Base-by-base conservation (phyloP, 371 early-diverging fungal species). In the Mortierella sp. region DNA sequence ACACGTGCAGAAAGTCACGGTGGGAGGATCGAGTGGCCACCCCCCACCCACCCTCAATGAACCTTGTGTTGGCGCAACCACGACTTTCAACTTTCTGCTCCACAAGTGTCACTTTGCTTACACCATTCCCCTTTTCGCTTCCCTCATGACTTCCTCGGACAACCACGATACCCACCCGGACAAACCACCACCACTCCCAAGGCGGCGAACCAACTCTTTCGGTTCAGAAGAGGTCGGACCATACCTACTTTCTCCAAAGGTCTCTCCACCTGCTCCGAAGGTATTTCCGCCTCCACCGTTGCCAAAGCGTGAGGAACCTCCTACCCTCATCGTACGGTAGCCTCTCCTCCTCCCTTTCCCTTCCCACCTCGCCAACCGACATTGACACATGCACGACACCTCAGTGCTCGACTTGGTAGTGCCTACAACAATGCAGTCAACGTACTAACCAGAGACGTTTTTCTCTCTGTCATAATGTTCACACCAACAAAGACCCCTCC, bases 1-100 rank as follows among this genome's bases (percentile, higher is more conserved):
- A 34, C 64, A 58, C 59, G 70, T 58, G 59, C 38, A 9, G 47
- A 38, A 34, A 61, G 61, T 61, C 61, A 61, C 61, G 18, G 16
- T n/a, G 31, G 8, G 18, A 30, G 28, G 27, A 46, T n/a, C 30
- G 27, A 27, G 28, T 5, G 24, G n/a, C n/a, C n/a, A n/a, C n/a
- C n/a, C n/a, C n/a, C n/a, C n/a, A n/a, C n/a, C n/a, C n/a, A n/a
- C n/a, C n/a, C n/a, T n/a, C n/a, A n/a, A n/a, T n/a, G n/a, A n/a
- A n/a, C n/a, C n/a, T n/a, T n/a, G n/a, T n/a, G n/a, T n/a, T n/a
- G n/a, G n/a, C n/a, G n/a, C n/a, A n/a, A n/a, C n/a, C n/a, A n/a
- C 19, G 9, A 43, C 45, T 14, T 16, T n/a, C 45, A 5, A 5
- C 5, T 19, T 43, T 43, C 45, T 43, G 8, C 45, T 19, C 14